A percentile compares a stretch with the other conserved stretches of the same genome.
Evolutionary conservation across 345 rosid species (phyloP).

Genomic region (Ceriops tagal): DNA sequence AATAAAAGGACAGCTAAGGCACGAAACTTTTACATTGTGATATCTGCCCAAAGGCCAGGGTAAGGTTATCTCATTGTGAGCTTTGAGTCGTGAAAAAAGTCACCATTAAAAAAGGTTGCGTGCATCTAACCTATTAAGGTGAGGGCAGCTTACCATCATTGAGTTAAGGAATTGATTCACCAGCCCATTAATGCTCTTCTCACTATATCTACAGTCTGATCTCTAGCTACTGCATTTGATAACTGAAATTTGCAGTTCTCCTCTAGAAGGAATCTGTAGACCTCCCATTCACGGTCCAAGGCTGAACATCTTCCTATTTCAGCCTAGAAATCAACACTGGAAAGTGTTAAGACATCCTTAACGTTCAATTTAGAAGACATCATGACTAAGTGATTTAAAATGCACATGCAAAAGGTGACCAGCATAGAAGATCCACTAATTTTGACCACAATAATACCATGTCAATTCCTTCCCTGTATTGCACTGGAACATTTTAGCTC

Average conservation of each 20-base stretch:
- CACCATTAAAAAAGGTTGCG: too few relatives aligned
- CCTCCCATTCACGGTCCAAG: constrained; percentile 75
- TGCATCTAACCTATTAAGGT: too few relatives aligned
- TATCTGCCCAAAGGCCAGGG: too few relatives aligned
- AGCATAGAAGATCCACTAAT: neutral
- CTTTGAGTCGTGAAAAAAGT: too few relatives aligned
- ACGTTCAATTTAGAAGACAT: neutral
- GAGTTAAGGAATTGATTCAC: constrained; percentile 32
- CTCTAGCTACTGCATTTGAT: constrained; percentile 37
- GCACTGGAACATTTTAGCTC: too few relatives aligned
- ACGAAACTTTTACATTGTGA: too few relatives aligned
- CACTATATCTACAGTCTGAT: constrained; percentile 62
- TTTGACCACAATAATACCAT: neutral
- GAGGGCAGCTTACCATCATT: neutral
- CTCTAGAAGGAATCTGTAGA: constrained; percentile 77
- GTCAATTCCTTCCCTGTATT: too few relatives aligned
- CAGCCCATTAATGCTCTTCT: constrained; percentile 80
- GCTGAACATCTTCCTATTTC: constrained; percentile 68
- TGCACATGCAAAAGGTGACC: neutral
- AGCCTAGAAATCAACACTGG: constrained; percentile 45
- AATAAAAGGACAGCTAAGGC: too few relatives aligned
- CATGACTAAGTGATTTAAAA: constrained; percentile 4
- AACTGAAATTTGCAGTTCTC: constrained; percentile 44
- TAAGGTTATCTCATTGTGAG: too few relatives aligned
- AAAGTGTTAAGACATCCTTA: constrained; percentile 7